Conservation (phyloP, 2,329 filamentous ascomycete genomes). For the Pestalotiopsis fici region DNA sequence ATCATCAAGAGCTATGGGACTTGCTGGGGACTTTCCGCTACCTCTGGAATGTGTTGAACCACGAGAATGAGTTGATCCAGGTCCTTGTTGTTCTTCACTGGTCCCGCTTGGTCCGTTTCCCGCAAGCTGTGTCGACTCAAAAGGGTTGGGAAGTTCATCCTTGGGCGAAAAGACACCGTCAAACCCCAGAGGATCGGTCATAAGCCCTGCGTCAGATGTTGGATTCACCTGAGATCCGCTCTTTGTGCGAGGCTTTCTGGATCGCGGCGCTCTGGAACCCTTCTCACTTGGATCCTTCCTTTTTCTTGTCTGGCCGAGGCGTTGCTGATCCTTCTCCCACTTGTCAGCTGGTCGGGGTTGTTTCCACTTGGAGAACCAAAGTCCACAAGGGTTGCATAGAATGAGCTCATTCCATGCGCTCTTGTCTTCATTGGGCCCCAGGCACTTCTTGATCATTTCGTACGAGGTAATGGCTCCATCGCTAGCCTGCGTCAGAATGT, state of each 20-base stretch:
- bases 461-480: slow-evolving; percentile 66
- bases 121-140: slow-evolving; percentile 10
- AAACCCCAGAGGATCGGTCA: slow-evolving; percentile 51
- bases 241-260: slow-evolving; percentile 52
- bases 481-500: slow-evolving; percentile 63
- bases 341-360: slow-evolving; percentile 79
- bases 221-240: slow-evolving; percentile 44
- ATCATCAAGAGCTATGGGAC: slow-evolving; percentile 56
- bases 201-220: slow-evolving; percentile 55
- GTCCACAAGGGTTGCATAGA: slow-evolving; percentile 93
- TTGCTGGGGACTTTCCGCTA: slow-evolving; percentile 53
- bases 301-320: slow-evolving; percentile 51
- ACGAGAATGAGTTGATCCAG: slow-evolving; percentile 44
- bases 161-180: slow-evolving; percentile 37
- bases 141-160: slow-evolving; percentile 14
- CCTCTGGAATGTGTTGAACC: slow-evolving; percentile 56
- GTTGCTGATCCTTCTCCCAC: slow-evolving; percentile 70
- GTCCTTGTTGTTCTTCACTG: slow-evolving; percentile 19
- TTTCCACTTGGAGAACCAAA: slow-evolving; percentile 91
- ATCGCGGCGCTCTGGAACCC: slow-evolving; percentile 35
- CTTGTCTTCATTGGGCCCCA: slow-evolving; percentile 64
- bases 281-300: slow-evolving; percentile 43
- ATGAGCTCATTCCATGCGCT: slow-evolving; percentile 69
- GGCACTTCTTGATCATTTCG: slow-evolving; percentile 76
- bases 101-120: slow-evolving; percentile 16